Percentiles rank a stretch among this genome's conserved stretches.
phyloP scores from a whole-genome alignment of 176 grass and related monocot genomes.

The Carex myosuroides region DNA sequence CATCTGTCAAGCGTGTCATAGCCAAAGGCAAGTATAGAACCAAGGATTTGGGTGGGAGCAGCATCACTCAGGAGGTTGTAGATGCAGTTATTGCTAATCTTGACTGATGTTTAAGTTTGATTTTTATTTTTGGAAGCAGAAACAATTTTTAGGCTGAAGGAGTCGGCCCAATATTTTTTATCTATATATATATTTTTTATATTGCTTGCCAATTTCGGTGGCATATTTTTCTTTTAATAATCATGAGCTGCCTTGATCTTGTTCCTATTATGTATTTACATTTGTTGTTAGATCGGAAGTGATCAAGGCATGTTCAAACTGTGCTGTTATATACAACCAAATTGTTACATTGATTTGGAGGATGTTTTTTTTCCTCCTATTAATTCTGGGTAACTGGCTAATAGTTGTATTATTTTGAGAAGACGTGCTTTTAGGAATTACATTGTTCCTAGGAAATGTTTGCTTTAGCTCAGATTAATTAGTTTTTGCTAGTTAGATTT shows the following conservation, averaged over 20 bases:
- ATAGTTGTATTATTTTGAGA: neutral
- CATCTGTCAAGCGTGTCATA: conserved; percentile 65
- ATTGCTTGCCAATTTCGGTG: neutral
- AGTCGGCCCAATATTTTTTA: neutral
- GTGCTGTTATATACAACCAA: neutral
- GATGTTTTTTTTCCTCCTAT: neutral
- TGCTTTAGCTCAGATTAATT: neutral
- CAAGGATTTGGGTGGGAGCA: conserved; percentile 73
- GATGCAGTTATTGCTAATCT: conserved; percentile 75
- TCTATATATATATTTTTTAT: neutral
- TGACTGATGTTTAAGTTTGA: conserved; percentile 31
- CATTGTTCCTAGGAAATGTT: neutral
- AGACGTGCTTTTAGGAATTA: neutral
- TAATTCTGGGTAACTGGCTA: neutral
- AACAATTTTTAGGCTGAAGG: neutral
- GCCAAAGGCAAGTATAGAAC: conserved; percentile 50
- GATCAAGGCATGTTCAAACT: neutral
- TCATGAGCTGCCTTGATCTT: neutral
- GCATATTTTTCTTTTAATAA: conserved; percentile 2
- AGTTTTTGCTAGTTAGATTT: neutral
- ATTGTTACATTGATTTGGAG: neutral
- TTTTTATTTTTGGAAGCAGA: conserved; percentile 1
- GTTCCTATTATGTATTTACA: conserved; percentile 1
- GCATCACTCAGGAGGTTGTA: conserved; percentile 82
- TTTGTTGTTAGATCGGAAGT: neutral